Evolutionary conservation across 768 basidiomycete genomes (phyloP), one percentile per base, ranked within the genome.

Genomic region (Boletellus ananiceps): DNA sequence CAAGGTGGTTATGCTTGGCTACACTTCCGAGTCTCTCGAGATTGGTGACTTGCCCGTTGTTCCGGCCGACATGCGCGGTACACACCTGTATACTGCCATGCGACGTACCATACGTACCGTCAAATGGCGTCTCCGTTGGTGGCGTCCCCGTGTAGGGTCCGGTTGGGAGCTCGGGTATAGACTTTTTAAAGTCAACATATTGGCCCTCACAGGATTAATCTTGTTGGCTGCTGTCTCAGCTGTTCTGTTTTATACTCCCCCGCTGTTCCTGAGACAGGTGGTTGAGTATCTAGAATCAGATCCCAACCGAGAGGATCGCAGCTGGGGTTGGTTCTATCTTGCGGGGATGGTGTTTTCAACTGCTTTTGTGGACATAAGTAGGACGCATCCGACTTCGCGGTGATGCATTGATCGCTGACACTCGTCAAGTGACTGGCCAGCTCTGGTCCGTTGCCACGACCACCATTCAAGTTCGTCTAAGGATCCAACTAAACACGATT

Each of bases 11-110:
- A 82, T 83, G 79, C 81, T 93, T 36, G 93, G 91, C 2, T 82
- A 90, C 67, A 74, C 73, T 2, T 74, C 85, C 2, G 75, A 79
- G 48, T 84, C 79, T 50, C 77, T 95, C 40, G 88, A 95, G 56
- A 89, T 92, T 18, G 90, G 83, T 51, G 92, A 96, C 63, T 72
- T 96, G 27, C 93, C 93, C 5, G 82, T 94, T 46, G 78, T 93
- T 8, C 80, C 87, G 1, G 80, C 75, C 0, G 65, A 78, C 57
- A 84, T 92, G 81, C 87, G 93, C 27, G 74, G 78, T 0, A 74
- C 82, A 5, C 65, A 67, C 57, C 78, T 87, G 48, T 91, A 82
- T 56, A 55, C 78, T n/a, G 60, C 58, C 19, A 90, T 92, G 86
- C 81, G 78, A 49, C 66, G 60, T 5, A 77, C 78, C 1, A 71